Percentiles rank a stretch among this genome's conserved stretches.
These are phyloP conservation scores for Lecanicillium sp. DNA, from an alignment of 2,329 filamentous ascomycete species.

Conservation along the genomic window DNA sequence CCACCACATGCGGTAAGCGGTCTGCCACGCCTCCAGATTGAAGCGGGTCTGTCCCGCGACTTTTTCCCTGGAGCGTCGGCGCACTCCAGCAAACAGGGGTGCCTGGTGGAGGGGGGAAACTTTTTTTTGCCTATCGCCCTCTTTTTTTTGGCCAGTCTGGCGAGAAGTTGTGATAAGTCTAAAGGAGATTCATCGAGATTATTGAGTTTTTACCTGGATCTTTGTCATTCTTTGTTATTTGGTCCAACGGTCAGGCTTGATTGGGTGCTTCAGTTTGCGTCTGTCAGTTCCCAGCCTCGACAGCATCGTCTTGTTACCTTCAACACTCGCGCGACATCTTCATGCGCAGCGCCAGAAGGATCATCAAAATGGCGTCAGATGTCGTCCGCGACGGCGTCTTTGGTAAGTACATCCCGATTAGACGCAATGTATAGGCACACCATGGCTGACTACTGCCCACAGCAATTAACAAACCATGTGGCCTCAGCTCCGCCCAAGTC, in stretches of 20 bases:
- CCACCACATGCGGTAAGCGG: no score
- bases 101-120: no score
- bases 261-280: no score
- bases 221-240: no score
- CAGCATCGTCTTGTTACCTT: background rate
- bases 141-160: no score
- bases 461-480: constrained; percentile 91
- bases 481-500: constrained; percentile 81
- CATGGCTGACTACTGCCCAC: constrained; percentile 4
- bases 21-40: background rate
- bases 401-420: constrained; percentile 31
- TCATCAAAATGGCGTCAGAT: constrained; percentile 45
- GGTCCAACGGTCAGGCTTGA: no score
- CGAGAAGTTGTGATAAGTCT: no score
- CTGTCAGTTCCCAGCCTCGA: background rate
- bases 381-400: constrained; percentile 49
- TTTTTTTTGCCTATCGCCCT: background rate
- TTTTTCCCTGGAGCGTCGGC: background rate
- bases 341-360: constrained; percentile 22
- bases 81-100: background rate
- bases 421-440: background rate
- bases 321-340: constrained; percentile 10
- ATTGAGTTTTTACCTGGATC: no score
- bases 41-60: background rate
- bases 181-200: no score